Evolutionary conservation across 2,329 filamentous ascomycete genomes (phyloP).

Genomic region (Penicillium sp.): DNA sequence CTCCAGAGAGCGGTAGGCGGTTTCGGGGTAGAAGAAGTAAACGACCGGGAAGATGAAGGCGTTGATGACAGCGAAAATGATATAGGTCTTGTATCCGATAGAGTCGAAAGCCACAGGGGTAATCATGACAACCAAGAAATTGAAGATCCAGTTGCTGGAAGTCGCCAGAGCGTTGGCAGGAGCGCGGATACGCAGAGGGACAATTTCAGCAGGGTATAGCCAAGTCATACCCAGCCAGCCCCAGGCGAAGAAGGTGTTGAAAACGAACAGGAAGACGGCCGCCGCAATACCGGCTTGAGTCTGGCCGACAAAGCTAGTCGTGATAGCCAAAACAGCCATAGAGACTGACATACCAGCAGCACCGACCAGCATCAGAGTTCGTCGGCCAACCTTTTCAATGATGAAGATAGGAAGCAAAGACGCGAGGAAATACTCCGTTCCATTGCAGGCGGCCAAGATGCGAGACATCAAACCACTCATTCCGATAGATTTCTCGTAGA

Average conservation of each 20-base stretch:
- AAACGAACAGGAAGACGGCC: conserved; percentile 63
- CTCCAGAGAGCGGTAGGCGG: conserved; percentile 63
- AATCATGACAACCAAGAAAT: conserved; percentile 69
- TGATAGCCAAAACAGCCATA: conserved; percentile 64
- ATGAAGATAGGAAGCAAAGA: conserved; percentile 56
- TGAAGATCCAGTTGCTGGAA: conserved; percentile 47
- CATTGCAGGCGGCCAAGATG: conserved; percentile 58
- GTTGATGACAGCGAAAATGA: conserved; percentile 59
- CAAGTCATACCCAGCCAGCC: conserved; percentile 66
- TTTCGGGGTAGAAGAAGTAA: conserved; percentile 65
- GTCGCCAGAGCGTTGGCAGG: conserved; percentile 28
- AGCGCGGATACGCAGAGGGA: conserved; percentile 40
- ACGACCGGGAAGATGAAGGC: conserved; percentile 58
- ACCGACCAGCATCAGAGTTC: conserved; percentile 73
- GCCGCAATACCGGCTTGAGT: conserved; percentile 47
- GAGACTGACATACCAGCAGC: conserved; percentile 65
- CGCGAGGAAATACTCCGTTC: conserved; percentile 59
- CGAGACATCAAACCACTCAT: conserved; percentile 47
- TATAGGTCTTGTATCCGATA: conserved; percentile 59
- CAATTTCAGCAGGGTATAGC: conserved; percentile 66
- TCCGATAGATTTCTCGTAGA: conserved; percentile 49
- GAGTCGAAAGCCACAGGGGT: conserved; percentile 62
- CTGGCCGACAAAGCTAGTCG: conserved; percentile 41
- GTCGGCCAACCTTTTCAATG: conserved; percentile 58
- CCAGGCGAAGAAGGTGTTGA: conserved; percentile 65